Evolutionary conservation across 495 filamentous ascomycete genomes (phyloP).

Genomic region (Sordaria brevicollis): DNA sequence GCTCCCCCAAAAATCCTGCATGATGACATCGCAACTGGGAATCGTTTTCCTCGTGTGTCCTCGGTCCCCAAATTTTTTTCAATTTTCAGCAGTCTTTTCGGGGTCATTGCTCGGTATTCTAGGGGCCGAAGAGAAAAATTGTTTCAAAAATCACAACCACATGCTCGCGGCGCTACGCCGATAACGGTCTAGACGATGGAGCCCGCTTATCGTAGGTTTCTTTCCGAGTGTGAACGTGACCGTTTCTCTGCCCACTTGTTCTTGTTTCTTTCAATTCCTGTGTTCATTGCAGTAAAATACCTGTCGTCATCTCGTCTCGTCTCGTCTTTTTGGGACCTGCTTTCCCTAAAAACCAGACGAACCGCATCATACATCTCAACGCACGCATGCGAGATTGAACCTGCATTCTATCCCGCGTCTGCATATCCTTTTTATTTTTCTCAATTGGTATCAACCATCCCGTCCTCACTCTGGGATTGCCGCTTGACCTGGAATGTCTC

Average conservation of each 20-base stretch:
- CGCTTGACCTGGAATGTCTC: background rate
- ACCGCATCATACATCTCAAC: background rate
- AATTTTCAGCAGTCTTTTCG: slow-evolving; percentile 2
- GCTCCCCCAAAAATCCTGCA: slow-evolving; percentile 4
- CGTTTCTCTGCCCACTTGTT: background rate
- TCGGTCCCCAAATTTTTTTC: background rate
- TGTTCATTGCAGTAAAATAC: background rate
- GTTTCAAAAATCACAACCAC: background rate
- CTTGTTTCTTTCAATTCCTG: background rate
- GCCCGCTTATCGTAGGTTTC: background rate
- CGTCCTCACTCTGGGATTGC: background rate
- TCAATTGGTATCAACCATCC: background rate
- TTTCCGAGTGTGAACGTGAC: background rate
- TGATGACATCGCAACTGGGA: slow-evolving; percentile 14
- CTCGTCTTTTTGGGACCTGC: background rate
- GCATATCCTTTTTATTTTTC: background rate
- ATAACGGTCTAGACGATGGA: background rate
- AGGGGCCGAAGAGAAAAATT: background rate
- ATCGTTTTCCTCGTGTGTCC: background rate
- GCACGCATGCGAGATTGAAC: background rate
- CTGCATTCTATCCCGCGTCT: background rate
- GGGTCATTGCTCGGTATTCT: background rate
- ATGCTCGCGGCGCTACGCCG: background rate
- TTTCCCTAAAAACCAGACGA: background rate
- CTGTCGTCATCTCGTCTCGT: background rate